phyloP scores from a whole-genome alignment of 345 rosid species.

The Hirschfeldia incana region DNA sequence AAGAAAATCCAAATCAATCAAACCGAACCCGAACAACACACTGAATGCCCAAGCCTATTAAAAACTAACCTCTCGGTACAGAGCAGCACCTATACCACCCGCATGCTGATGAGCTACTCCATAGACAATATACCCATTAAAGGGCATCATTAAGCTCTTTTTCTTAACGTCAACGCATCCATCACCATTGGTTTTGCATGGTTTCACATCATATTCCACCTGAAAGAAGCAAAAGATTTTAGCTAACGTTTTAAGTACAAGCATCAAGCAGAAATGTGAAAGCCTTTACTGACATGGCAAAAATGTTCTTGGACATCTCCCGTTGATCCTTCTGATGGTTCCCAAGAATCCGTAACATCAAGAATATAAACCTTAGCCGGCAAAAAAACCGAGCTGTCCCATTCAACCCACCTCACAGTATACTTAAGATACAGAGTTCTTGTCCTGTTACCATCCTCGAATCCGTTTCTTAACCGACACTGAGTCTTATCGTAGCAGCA shows the following conservation, averaged over 20 bases:
- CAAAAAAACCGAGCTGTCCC: constrained; percentile 51
- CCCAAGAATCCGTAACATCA: constrained; percentile 76
- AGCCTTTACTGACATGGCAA: constrained; percentile 53
- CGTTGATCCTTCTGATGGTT: constrained; percentile 39
- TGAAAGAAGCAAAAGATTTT: constrained; percentile 25
- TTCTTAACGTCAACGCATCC: constrained; percentile 53
- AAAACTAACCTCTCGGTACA: constrained; percentile 53
- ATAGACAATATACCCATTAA: constrained; percentile 71
- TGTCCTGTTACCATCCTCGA: constrained; percentile 42
- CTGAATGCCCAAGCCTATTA: too few relatives aligned
- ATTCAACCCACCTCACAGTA: constrained; percentile 69
- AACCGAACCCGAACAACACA: too few relatives aligned
- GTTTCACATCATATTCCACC: constrained; percentile 68
- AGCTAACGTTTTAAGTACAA: not conserved
- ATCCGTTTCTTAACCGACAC: constrained; percentile 59
- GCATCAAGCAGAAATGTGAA: not conserved
- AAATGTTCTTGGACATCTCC: constrained; percentile 46
- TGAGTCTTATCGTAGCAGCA: constrained; percentile 75
- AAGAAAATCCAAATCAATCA: too few relatives aligned
- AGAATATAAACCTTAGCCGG: constrained; percentile 71
- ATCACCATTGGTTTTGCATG: constrained; percentile 41
- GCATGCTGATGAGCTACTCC: constrained; percentile 84
- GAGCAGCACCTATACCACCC: constrained; percentile 69
- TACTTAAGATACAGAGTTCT: constrained; percentile 60
- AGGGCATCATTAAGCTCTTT: constrained; percentile 57